Conservation (phyloP, 805 yeast genomes). For the Saccharomycopsis fermentans region DNA sequence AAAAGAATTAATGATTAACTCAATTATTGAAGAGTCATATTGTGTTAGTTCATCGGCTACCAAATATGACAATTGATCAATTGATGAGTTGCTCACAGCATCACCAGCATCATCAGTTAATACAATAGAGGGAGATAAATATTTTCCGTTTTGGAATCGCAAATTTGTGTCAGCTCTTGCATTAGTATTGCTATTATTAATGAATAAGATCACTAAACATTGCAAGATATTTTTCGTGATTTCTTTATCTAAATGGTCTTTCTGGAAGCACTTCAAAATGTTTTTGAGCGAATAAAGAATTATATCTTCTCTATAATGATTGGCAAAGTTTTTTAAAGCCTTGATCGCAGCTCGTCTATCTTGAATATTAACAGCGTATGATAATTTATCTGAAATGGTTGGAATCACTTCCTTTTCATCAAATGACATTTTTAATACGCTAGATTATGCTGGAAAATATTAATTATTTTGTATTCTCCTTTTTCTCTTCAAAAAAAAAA, state of each 20-base stretch:
- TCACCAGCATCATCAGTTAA: slow-evolving; percentile 32
- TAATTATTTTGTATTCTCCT: too few species aligned
- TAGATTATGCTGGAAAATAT: too few species aligned
- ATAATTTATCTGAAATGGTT: slow-evolving; percentile 77
- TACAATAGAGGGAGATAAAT: slow-evolving; percentile 56
- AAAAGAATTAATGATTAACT: slow-evolving; percentile 40
- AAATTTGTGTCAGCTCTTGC: slow-evolving; percentile 49
- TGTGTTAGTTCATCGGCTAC: slow-evolving; percentile 89
- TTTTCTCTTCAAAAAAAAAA: too few species aligned
- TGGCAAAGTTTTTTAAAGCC: slow-evolving; percentile 77
- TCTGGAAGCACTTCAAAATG: slow-evolving; percentile 38
- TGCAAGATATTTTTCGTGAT: slow-evolving; percentile 75
- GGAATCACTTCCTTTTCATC: slow-evolving; percentile 63
- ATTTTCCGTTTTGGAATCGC: slow-evolving; percentile 63
- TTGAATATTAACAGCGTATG: slow-evolving; percentile 68
- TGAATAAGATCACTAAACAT: slow-evolving; percentile 71
- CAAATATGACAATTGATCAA: slow-evolving; percentile 88
- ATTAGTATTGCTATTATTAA: slow-evolving; percentile 40
- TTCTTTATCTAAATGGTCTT: slow-evolving; percentile 60
- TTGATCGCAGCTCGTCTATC: slow-evolving; percentile 89
- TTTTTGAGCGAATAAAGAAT: slow-evolving; percentile 64
- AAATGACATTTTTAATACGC: slow-evolving; percentile 4
- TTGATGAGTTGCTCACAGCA: slow-evolving; percentile 17
- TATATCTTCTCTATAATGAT: slow-evolving; percentile 83
- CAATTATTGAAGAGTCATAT: slow-evolving; percentile 32